phyloP scores from a whole-genome alignment of 2,329 filamentous ascomycete genomes.

The Aspergillus fumigatiaffinis region DNA sequence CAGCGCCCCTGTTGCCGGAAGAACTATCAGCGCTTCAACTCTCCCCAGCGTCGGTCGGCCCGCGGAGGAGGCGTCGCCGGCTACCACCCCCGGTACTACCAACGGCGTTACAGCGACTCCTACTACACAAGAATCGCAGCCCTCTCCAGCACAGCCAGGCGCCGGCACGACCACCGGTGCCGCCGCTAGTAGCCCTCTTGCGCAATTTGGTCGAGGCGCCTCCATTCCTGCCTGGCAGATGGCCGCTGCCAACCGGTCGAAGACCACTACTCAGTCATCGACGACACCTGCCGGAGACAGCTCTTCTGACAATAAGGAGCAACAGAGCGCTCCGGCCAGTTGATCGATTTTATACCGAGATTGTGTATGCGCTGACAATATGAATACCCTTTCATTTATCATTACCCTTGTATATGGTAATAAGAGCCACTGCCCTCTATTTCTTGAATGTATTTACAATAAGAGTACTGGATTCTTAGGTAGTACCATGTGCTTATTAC shows the following conservation, averaged over 20 bases:
- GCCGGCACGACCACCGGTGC: conserved; percentile 29
- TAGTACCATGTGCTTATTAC: not conserved
- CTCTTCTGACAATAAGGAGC: conserved; percentile 19
- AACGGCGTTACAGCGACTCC: conserved; percentile 28
- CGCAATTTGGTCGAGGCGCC: conserved; percentile 50
- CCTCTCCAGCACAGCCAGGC: conserved; percentile 26
- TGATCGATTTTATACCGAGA: conserved; percentile 11
- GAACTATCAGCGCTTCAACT: conserved; percentile 25
- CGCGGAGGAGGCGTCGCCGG: conserved; percentile 17
- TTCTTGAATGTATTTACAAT: conserved; percentile 22
- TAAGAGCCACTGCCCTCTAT: conserved; percentile 1
- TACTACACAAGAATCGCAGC: conserved; percentile 23
- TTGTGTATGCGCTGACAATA: not conserved
- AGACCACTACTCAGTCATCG: conserved; percentile 28
- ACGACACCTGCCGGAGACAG: conserved; percentile 17
- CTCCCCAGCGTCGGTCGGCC: conserved; percentile 19
- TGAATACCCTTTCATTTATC: conserved; percentile 4
- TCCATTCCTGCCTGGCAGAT: conserved; percentile 79
- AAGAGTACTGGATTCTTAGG: not conserved
- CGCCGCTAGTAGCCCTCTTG: conserved; percentile 45
- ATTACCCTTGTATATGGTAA: conserved; percentile 1
- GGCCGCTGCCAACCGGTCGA: conserved; percentile 58
- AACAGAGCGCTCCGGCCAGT: conserved; percentile 28
- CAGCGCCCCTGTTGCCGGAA: conserved; percentile 28
- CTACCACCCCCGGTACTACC: conserved; percentile 17